Evolutionary conservation across 208 protist genomes (phyloP), one percentile per base, ranked within the genome.

Genomic region (Trypanosoma lewisi): DNA sequence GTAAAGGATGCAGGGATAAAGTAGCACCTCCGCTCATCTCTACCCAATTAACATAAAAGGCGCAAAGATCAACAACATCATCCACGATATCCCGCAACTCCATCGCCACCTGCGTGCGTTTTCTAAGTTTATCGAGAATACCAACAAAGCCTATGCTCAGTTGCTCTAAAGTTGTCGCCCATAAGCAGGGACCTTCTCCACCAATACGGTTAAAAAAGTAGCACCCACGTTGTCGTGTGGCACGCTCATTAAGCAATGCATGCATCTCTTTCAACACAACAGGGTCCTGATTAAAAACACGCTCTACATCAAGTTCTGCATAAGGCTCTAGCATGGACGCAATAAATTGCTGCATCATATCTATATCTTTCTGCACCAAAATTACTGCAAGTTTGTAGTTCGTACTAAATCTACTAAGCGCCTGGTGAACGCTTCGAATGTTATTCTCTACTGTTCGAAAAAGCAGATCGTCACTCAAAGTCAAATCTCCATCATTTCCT

Each of bases 371-470:
- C 55, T 87, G 89, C 21, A 95, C 51, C 5, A 91, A 45, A 57
- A 95, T 95, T 12, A 83, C 82, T 2, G 80, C 78, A 56, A 89
- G 77, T 59, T 95, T 95, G 78, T 91, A 82, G 45, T 81, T 79
- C 0, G 67, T 81, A 48, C 89, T 93, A 70, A 95, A 93, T 42
- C 78, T 78, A 28, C 75, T 63, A 51, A 93, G 57, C 4, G 73
- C 72, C 47, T 79, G 74, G 56, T 90, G 67, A 19, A 91, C 55
- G 48, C 73, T 72, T 36, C 80, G 65, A 36, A 90, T 71, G 48
- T 95, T 93, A 23, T 79, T 65, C 28, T 78, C 78, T 14, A 80
- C 64, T n/a, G 82, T 80, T 5, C 72, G 79, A 25, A 90, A 58
- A 48, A 93, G 56, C 12, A 44, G 63, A 12, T 91, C 80, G 39